Base-by-base conservation (phyloP, 2,329 filamentous ascomycete genomes). In the Arachnopeziza araneosa region DNA sequence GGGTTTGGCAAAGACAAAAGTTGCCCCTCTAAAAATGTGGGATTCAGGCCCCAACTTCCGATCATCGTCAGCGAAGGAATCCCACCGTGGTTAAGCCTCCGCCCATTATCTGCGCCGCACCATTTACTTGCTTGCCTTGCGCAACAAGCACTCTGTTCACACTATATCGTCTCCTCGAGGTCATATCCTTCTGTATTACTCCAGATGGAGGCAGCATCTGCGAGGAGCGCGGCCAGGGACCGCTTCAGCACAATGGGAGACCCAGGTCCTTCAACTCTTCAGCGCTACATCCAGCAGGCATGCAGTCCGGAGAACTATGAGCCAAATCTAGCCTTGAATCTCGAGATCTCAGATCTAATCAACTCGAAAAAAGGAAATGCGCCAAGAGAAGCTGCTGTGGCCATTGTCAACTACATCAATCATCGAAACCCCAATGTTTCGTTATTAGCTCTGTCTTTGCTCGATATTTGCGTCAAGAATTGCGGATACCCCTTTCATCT, bases 401-500 rank as follows among this genome's bases (percentile, higher is more conserved):
- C 92, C 65, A 96, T 98, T 66, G 93, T 97, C 69, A 88, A 89
- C 76, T 92, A 93, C 72, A 87, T 98, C 80, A 99, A 99, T 78
- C 91, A 96, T 76, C 90, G 95, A 74, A 99, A 98, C 74, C 90
- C 93, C 62, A 98, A 96, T 75, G 91, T 99, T 67, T 89, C 93
- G 63, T 80, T 99, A 67, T 83, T 98, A 61, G 93, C 95, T 61
- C 83, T 98, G 71, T 87, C 88, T 78, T 85, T 99, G 67, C 90
- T 99, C 73, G 95, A 99, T 75, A 98, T 98, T 65, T 98, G 95
- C 76, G 95, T 98, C 76, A 99, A 99, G 81, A 99, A 99, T 78
- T 99, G 95, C 82, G 95, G 95, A 69, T 99, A 99, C 74, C 93
- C 95, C 1, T 99, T 99, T 76, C 95, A 99, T 73, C 86, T 99